Conservation (phyloP, 306 rosid genomes). For the Rosa rugosa region DNA sequence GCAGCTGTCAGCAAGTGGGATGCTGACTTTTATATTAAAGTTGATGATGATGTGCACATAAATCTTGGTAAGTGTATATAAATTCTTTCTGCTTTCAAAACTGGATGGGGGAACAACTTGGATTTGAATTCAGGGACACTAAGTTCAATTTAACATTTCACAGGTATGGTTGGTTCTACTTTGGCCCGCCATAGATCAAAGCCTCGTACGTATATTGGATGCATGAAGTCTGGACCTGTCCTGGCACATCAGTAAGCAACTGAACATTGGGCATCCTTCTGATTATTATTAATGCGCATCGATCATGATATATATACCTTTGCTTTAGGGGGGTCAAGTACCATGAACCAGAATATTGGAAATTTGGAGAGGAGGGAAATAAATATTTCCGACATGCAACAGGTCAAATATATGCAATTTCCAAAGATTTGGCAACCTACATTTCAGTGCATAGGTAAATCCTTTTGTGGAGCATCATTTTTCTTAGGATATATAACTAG, state of each 20-base stretch:
- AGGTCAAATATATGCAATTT: conserved; percentile 53
- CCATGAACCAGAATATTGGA: conserved; percentile 68
- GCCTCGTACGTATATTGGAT: conserved; percentile 56
- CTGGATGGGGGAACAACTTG: neutral
- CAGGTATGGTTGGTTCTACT: conserved; percentile 66
- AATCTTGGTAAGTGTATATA: conserved; percentile 45
- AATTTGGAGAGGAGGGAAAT: conserved; percentile 64
- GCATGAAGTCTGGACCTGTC: conserved; percentile 71
- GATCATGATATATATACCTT: conserved; percentile 4
- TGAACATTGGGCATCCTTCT: conserved; percentile 2
- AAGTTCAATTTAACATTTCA: conserved; percentile 5
- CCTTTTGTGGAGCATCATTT: neutral
- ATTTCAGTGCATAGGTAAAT: conserved; percentile 49
- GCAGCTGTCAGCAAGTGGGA: conserved; percentile 60
- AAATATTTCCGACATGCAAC: conserved; percentile 64
- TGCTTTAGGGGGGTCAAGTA: conserved; percentile 47
- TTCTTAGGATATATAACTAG: neutral
- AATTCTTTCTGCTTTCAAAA: neutral
- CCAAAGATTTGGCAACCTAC: conserved; percentile 63
- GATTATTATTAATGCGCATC: neutral
- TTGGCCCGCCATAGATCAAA: conserved; percentile 58
- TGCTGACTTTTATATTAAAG: conserved; percentile 64
- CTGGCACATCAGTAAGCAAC: conserved; percentile 52
- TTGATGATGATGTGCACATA: conserved; percentile 64
- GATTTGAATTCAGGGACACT: conserved; percentile 3